Evolutionary conservation across 176 grass and related monocot species (phyloP).

Genomic region (Tillandsia leiboldiana): DNA sequence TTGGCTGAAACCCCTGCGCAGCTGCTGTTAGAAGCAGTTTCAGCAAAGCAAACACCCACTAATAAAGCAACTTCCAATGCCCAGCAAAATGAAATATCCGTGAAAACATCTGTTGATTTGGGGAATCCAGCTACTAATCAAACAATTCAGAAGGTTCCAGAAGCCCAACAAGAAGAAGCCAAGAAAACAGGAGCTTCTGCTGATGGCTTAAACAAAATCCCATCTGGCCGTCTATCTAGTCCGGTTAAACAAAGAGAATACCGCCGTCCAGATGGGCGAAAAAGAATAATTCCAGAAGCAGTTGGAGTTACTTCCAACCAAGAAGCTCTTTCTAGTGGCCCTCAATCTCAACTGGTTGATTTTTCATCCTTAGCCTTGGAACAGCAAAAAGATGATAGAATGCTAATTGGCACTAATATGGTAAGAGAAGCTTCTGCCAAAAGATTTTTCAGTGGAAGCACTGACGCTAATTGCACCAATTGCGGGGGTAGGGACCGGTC

Average conservation of each 20-base stretch:
- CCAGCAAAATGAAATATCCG: conserved; percentile 44
- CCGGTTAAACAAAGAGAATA: conserved; percentile 97
- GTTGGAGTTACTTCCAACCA: conserved; percentile 74
- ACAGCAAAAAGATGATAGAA: conserved; percentile 31
- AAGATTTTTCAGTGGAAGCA: conserved; percentile 14
- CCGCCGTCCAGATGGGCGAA: conserved; percentile 80
- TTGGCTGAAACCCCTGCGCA: conserved; percentile 81
- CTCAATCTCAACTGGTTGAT: conserved; percentile 42
- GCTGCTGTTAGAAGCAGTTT: conserved; percentile 72
- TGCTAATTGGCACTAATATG: conserved; percentile 33
- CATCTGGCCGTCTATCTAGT: conserved; percentile 45
- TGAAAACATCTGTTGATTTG: conserved; percentile 38
- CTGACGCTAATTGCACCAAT: conserved; percentile 35
- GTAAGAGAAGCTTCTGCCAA: conserved; percentile 38
- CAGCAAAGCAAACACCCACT: conserved; percentile 50
- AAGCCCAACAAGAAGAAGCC: conserved; percentile 41
- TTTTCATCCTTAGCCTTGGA: conserved; percentile 39
- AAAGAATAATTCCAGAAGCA: conserved; percentile 98
- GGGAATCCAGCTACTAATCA: conserved; percentile 29
- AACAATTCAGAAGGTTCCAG: conserved; percentile 47
- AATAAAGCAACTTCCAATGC: conserved; percentile 37
- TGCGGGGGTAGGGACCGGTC: conserved; percentile 50
- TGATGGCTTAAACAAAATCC: conserved; percentile 43
- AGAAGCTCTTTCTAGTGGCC: conserved; percentile 44
- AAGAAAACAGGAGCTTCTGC: conserved; percentile 37